phyloP scores from a whole-genome alignment of 2,329 filamentous ascomycete genomes.

The Lizonia empirigonia region DNA sequence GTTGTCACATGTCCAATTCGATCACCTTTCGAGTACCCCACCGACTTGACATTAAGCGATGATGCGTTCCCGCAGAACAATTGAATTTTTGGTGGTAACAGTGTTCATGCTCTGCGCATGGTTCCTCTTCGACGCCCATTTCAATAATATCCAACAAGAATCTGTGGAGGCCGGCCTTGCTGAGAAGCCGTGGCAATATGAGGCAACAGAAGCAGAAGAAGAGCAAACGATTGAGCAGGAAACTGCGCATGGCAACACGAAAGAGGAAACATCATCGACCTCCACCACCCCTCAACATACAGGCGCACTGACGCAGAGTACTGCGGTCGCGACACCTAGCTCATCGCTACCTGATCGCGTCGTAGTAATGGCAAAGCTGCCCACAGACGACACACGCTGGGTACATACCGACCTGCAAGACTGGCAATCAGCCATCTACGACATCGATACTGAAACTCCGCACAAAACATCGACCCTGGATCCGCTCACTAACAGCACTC shows the following conservation, averaged over 20 bases:
- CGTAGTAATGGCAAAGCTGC: slow-evolving; percentile 26
- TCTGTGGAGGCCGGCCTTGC: slow-evolving; percentile 2
- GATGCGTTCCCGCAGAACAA: slow-evolving; percentile 17
- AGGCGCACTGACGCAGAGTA: slow-evolving; percentile 11
- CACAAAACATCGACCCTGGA: slow-evolving; percentile 22
- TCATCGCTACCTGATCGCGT: slow-evolving; percentile 21
- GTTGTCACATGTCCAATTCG: background rate
- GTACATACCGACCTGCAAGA: slow-evolving; percentile 25
- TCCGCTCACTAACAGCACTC: slow-evolving; percentile 23
- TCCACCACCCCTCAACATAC: slow-evolving; percentile 10
- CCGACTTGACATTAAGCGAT: slow-evolving; percentile 12
- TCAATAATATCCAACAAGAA: slow-evolving; percentile 12
- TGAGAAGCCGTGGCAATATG: slow-evolving; percentile 19
- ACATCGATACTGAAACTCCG: slow-evolving; percentile 25
- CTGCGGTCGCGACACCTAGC: slow-evolving; percentile 13
- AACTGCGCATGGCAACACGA: slow-evolving; percentile 8
- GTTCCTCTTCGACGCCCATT: slow-evolving; percentile 20
- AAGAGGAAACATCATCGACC: slow-evolving; percentile 4
- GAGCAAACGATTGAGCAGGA: slow-evolving; percentile 17
- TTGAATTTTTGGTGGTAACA: slow-evolving; percentile 19
- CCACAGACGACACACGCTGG: slow-evolving; percentile 28
- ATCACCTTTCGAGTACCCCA: background rate
- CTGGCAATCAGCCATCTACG: slow-evolving; percentile 54
- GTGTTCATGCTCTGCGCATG: slow-evolving; percentile 22
- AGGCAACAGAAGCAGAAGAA: slow-evolving; percentile 16